A percentile compares a stretch with the other conserved stretches of the same genome.
These are phyloP conservation scores for Tilletia setariae DNA, from an alignment of 1,284 basidiomycete genomes.

Conservation along the genomic window DNA sequence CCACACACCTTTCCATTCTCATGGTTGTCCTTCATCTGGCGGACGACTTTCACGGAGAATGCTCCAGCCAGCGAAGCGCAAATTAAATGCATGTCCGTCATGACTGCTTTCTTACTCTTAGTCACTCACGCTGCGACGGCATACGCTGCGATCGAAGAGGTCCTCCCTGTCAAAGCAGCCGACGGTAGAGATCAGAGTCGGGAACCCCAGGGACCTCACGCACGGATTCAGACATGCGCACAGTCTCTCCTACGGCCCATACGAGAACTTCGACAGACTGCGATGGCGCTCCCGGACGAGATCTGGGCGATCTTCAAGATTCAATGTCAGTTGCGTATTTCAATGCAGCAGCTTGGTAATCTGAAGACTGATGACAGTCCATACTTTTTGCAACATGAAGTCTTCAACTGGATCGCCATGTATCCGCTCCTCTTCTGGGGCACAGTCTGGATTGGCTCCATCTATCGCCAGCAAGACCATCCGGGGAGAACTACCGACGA, in stretches of 20 bases:
- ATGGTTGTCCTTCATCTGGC: constrained; percentile 21
- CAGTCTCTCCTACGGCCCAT: not conserved
- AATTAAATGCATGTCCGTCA: constrained; percentile 32
- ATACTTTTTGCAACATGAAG: not conserved
- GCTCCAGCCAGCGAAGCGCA: constrained; percentile 21
- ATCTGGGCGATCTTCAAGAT: constrained; percentile 7
- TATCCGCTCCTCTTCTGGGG: constrained; percentile 3
- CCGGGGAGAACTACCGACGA: not conserved
- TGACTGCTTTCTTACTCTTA: constrained; percentile 31
- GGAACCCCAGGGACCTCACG: not conserved
- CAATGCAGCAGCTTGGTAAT: not conserved
- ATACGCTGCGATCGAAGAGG: constrained; percentile 32
- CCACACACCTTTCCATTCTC: constrained; percentile 27
- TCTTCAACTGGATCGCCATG: constrained; percentile 12
- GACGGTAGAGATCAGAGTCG: not conserved
- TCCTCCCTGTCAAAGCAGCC: constrained; percentile 19
- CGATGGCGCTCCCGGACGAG: not conserved
- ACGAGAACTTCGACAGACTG: not conserved
- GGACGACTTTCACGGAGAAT: not conserved
- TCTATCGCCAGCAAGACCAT: constrained; percentile 6
- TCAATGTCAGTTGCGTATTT: constrained; percentile 1
- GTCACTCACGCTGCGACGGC: constrained; percentile 35
- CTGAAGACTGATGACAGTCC: not conserved
- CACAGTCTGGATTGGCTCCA: constrained; percentile 1
- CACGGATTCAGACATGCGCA: not conserved